phyloP scores from a whole-genome alignment of 2,329 filamentous ascomycete species.

The Trichocomaceae sp. region DNA sequence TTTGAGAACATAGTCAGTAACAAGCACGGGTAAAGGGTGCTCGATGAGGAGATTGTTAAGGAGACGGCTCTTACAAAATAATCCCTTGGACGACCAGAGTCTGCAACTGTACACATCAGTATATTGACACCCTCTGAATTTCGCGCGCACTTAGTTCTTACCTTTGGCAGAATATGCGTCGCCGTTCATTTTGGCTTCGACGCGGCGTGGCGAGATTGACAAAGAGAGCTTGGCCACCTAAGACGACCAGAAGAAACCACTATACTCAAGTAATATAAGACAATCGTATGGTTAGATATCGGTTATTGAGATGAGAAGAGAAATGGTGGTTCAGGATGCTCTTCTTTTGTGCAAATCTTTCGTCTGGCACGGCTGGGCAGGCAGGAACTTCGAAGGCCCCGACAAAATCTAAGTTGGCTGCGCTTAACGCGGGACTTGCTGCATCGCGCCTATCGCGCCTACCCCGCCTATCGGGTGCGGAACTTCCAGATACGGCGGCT shows the following conservation, averaged over 20 bases:
- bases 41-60: background rate
- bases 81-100: slow-evolving; percentile 48
- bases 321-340: background rate
- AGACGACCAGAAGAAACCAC: background rate
- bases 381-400: too few species aligned
- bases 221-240: background rate
- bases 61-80: slow-evolving; percentile 42
- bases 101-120: slow-evolving; percentile 36
- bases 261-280: background rate
- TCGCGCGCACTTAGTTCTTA: slow-evolving; percentile 36
- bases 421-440: slow-evolving; percentile 4
- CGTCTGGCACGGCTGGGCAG: slow-evolving; percentile 2
- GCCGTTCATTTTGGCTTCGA: slow-evolving; percentile 64
- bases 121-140: slow-evolving; percentile 22
- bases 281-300: background rate
- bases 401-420: slow-evolving; percentile 8
- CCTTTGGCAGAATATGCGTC: slow-evolving; percentile 75
- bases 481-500: background rate
- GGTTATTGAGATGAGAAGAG: background rate
- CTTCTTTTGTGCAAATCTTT: slow-evolving; percentile 10
- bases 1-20: slow-evolving; percentile 16
- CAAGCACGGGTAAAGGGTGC: slow-evolving; percentile 19
- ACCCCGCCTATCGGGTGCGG: slow-evolving; percentile 11
- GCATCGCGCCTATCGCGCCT: slow-evolving; percentile 12
- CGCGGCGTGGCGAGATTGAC: slow-evolving; percentile 5